Conservation (phyloP, 2,329 filamentous ascomycete species). For the Fusarium piperis region DNA sequence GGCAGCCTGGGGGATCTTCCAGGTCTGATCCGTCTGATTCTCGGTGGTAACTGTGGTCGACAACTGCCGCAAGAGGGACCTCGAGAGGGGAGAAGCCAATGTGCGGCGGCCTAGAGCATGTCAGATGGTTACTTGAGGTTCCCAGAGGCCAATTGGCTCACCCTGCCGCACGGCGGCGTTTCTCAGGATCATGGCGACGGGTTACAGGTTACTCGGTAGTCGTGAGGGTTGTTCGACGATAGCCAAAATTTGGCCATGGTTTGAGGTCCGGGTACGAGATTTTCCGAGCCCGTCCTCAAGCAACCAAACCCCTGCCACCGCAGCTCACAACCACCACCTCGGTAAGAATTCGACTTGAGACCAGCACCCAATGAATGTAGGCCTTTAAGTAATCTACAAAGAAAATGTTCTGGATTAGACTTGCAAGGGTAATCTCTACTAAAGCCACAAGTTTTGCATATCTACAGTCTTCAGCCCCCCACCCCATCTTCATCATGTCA, state of each 20-base stretch:
- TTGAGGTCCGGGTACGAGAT: constrained; percentile 23
- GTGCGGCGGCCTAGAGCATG: constrained; percentile 60
- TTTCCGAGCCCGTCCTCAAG: constrained; percentile 37
- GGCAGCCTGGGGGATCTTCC: constrained; percentile 36
- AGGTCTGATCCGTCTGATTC: constrained; percentile 27
- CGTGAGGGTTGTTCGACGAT: constrained; percentile 32
- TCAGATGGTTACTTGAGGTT: constrained; percentile 14
- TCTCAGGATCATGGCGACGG: constrained; percentile 64
- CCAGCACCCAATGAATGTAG: not conserved
- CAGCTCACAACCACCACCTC: not conserved
- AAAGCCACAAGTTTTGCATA: constrained; percentile 42
- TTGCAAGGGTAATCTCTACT: constrained; percentile 43
- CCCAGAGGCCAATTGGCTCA: constrained; percentile 47
- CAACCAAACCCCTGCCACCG: not conserved
- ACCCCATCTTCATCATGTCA: constrained; percentile 48
- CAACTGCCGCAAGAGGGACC: constrained; percentile 45
- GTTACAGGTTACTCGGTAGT: constrained; percentile 31
- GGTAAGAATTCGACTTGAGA: not conserved
- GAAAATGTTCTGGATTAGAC: constrained; percentile 31
- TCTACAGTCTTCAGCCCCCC: constrained; percentile 43
- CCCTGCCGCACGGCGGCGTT: constrained; percentile 64
- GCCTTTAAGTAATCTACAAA: constrained; percentile 21
- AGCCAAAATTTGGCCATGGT: constrained; percentile 45
- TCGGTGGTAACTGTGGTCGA: constrained; percentile 41
- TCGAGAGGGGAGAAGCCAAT: constrained; percentile 57